Percentiles rank a stretch among this genome's conserved stretches.
Evolutionary conservation across 192 early-diverging fungal genomes (phyloP).

Genomic region (Backusella parvicylindrica): DNA sequence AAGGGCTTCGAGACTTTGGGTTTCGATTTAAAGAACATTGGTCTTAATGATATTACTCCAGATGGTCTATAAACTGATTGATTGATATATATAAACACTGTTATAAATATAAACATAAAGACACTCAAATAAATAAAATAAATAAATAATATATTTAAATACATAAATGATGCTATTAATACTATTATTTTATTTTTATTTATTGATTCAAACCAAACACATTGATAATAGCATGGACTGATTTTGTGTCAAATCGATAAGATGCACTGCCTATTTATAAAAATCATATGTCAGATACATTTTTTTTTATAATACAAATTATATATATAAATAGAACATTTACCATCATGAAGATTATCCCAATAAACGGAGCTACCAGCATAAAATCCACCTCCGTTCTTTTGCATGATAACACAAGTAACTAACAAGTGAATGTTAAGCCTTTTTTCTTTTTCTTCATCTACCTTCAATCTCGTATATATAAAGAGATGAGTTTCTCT

Average conservation of each 20-base stretch:
- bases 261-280: slow-evolving; percentile 56
- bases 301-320: background rate
- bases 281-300: background rate
- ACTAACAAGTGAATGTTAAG: slow-evolving; percentile 30
- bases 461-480: background rate
- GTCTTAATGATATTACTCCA: slow-evolving; percentile 44
- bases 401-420: slow-evolving; percentile 82
- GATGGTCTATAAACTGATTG: background rate
- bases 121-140: background rate
- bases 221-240: slow-evolving; percentile 76
- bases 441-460: background rate
- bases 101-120: background rate
- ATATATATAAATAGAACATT: background rate
- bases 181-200: background rate
- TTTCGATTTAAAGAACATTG: slow-evolving; percentile 42
- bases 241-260: slow-evolving; percentile 75
- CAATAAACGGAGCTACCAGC: slow-evolving; percentile 71
- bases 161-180: background rate
- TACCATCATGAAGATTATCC: slow-evolving; percentile 73
- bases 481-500: background rate
- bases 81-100: background rate
- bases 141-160: background rate
- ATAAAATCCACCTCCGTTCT: slow-evolving; percentile 77
- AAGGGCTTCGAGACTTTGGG: slow-evolving; percentile 46
- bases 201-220: slow-evolving; percentile 61